Conservation (phyloP, 2,329 filamentous ascomycete species). For the Alternaria solani region DNA sequence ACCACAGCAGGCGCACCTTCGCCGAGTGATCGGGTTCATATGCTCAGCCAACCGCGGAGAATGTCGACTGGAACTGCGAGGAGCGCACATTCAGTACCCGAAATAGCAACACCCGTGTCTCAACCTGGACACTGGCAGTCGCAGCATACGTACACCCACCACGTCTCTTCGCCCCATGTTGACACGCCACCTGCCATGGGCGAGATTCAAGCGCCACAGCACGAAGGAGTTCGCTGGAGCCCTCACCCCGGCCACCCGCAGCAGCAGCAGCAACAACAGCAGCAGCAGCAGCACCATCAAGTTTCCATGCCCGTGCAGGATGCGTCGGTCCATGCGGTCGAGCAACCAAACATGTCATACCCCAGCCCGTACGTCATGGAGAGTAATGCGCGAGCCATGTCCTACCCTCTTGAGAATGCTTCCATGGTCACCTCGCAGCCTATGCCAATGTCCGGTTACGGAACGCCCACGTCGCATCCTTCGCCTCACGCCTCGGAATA, state of each 20-base stretch:
- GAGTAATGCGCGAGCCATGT: slow-evolving; percentile 49
- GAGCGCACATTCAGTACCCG: slow-evolving; percentile 49
- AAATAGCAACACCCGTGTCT: slow-evolving; percentile 47
- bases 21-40: slow-evolving; percentile 51
- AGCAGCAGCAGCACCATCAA: slow-evolving; percentile 46
- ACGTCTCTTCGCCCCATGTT: slow-evolving; percentile 48
- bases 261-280: slow-evolving; percentile 49
- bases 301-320: slow-evolving; percentile 48
- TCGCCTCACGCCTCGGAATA: slow-evolving; percentile 49
- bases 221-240: slow-evolving; percentile 46
- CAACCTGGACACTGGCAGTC: slow-evolving; percentile 50
- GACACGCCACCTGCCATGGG: slow-evolving; percentile 41
- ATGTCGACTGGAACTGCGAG: slow-evolving; percentile 50
- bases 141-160: slow-evolving; percentile 44
- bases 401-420: slow-evolving; percentile 50
- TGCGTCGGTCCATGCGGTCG: slow-evolving; percentile 41
- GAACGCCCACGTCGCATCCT: slow-evolving; percentile 48
- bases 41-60: slow-evolving; percentile 49
- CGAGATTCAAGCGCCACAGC: slow-evolving; percentile 39
- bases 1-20: slow-evolving; percentile 43
- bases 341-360: slow-evolving; percentile 42
- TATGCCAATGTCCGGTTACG: slow-evolving; percentile 50
- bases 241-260: slow-evolving; percentile 45
- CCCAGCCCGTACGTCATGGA: slow-evolving; percentile 50
- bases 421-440: slow-evolving; percentile 48